Conservation (phyloP, 768 basidiomycete species). For the Lyophyllum semitale region DNA sequence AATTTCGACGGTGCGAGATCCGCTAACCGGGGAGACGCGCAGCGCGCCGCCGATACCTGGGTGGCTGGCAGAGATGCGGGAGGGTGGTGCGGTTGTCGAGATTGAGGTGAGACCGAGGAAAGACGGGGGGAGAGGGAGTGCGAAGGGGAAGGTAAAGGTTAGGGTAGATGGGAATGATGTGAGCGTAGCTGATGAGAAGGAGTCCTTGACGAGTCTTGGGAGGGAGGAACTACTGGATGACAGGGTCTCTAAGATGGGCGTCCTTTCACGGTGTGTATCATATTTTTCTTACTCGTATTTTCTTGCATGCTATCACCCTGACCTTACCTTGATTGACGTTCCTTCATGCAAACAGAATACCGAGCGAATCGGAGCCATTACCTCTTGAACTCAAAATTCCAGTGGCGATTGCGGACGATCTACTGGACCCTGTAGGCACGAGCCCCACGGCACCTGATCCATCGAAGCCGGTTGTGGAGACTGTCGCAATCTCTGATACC, state of each 20-base stretch:
- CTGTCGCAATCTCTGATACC: conserved; percentile 13
- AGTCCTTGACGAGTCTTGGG: conserved; percentile 68
- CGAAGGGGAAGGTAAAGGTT: conserved; percentile 36
- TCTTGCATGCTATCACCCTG: neutral
- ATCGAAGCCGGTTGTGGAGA: conserved; percentile 18
- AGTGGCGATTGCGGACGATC: conserved; percentile 58
- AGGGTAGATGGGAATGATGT: conserved; percentile 51
- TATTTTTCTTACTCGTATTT: conserved; percentile 9
- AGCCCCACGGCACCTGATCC: conserved; percentile 19
- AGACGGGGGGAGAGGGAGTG: conserved; percentile 22
- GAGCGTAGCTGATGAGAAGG: conserved; percentile 73
- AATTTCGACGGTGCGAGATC: conserved; percentile 76
- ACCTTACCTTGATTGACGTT: neutral
- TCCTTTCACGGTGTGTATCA: conserved; percentile 63
- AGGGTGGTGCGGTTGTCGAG: conserved; percentile 49
- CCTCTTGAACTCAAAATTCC: conserved; percentile 63
- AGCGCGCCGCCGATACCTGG: conserved; percentile 62
- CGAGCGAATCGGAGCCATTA: conserved; percentile 56
- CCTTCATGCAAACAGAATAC: conserved; percentile 37
- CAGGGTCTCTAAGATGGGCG: conserved; percentile 61
- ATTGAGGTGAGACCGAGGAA: conserved; percentile 54
- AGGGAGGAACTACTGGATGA: conserved; percentile 79
- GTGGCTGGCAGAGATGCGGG: conserved; percentile 73
- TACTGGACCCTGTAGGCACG: conserved; percentile 46
- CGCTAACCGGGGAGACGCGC: conserved; percentile 71